Evolutionary conservation across 371 early-diverging fungal species (phyloP), one percentile per base, ranked within the genome.

Genomic region (Globomyces sp.): DNA sequence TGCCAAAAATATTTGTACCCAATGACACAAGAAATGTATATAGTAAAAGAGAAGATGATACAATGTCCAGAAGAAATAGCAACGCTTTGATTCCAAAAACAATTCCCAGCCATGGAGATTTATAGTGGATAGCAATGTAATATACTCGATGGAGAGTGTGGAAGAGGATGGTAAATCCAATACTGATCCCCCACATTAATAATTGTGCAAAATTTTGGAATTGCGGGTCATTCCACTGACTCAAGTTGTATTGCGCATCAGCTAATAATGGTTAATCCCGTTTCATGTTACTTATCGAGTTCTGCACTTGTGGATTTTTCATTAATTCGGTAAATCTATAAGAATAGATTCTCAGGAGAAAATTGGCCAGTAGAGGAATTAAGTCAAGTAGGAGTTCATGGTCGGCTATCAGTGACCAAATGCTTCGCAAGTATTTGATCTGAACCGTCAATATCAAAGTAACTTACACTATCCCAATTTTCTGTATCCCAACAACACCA

Each of bases 341-440:
- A 4, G 57, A 44, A 39, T 72, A 72, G 3, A 72, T 50, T 4
- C 61, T 40, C 2, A 72, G 63, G n/a, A 58, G 43, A 41, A 71
- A 62, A 63, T 70, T 70, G 2, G 39, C n/a, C n/a, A 67, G 34
- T 34, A 71, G 11, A 3, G 71, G 71, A n/a, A 50, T 46, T 1
- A 71, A 41, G 42, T 71, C 71, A 4, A 55, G 49, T 39, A 71
- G 40, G 6, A 71, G 60, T 36, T 66, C 57, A 60, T 67, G 67
- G 46, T 71, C 71, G 13, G 67, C 67, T 11, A 71, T 63, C n/a
- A 71, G 41, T 4, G 71, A 53, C 71, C 67, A 71, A 53, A 64
- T 43, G 4, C 46, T 57, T 8, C 40, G 39, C 11, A 51, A 49
- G 10, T 41, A 41, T 10, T 45, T n/a, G 11, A 63, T 39, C 63